phyloP scores from a whole-genome alignment of 1,284 basidiomycete species.

The Agaricales sp. region DNA sequence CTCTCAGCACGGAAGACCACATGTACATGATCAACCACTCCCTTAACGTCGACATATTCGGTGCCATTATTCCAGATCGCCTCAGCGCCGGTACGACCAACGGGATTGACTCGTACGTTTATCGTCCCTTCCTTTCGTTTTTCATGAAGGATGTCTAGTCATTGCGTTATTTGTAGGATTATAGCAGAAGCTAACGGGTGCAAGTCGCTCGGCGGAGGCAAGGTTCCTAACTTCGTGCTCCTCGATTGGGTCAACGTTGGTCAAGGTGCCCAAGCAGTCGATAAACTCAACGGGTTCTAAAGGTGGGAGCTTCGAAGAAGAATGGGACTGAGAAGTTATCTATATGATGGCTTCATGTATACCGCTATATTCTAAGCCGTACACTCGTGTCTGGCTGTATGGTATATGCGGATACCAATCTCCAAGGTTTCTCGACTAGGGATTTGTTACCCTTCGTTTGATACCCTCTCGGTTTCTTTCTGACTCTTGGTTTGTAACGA shows the following conservation, averaged over 20 bases:
- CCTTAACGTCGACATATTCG: slow-evolving; percentile 29
- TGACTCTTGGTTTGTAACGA: too few relatives aligned
- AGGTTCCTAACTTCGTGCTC: slow-evolving; percentile 39
- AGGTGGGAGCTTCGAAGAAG: too few relatives aligned
- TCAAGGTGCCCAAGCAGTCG: slow-evolving; percentile 28
- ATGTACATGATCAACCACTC: slow-evolving; percentile 52
- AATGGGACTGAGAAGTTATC: too few relatives aligned
- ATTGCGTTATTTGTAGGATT: slow-evolving; percentile 29
- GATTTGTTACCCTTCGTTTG: too few relatives aligned
- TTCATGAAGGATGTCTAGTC: neutral
- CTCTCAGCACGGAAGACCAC: slow-evolving; percentile 36
- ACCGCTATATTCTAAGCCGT: too few relatives aligned
- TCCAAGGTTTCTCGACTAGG: too few relatives aligned
- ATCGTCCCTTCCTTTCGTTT: neutral
- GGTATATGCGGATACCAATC: too few relatives aligned
- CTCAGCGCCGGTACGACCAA: slow-evolving; percentile 30
- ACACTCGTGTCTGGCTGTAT: too few relatives aligned
- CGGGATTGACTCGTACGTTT: slow-evolving; percentile 29
- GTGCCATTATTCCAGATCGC: slow-evolving; percentile 31
- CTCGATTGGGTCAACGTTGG: slow-evolving; percentile 41
- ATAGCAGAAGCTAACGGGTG: slow-evolving; percentile 34
- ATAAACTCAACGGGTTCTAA: slow-evolving; percentile 31
- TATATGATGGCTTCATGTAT: too few relatives aligned
- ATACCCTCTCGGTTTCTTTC: too few relatives aligned
- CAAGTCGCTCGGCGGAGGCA: slow-evolving; percentile 27